Base-by-base conservation (phyloP, 75 land plant genomes). In the Pinus taeda region DNA sequence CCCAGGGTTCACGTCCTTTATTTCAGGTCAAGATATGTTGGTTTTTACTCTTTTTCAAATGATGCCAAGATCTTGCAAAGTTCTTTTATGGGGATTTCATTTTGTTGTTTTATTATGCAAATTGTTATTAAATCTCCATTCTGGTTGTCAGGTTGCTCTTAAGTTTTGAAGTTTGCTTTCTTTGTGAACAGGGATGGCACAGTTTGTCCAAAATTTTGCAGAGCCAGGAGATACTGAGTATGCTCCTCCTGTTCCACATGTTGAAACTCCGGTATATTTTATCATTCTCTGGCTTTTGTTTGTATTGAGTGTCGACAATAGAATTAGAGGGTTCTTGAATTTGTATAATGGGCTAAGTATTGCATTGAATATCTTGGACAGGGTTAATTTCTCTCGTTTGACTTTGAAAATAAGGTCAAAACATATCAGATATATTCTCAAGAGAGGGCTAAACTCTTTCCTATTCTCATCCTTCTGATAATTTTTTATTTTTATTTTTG, bases 141-240 rank as follows among this genome's bases (percentile, higher is more conserved):
- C 22, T 22, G 63, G 24, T 7, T 60, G 7, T 60, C 61, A 60
- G 61, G 21, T 18, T 18, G 18, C 20, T 18, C 6, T 21, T 5
- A 60, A 60, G 61, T 18, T 7, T 60, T 26, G 26, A 26, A 26
- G 26, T 26, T 26, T 26, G 26, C 26, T 26, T 26, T 26, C 26
- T 26, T 26, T 26, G 26, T 26, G 26, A 26, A 26, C 26, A 26
- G 26, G 26, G 42, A 96, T 96, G 83, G 97, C 87, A 20, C 95
- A 94, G 72, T 92, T 89, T 83, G 99, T 90, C 30, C 79, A 77
- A 57, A 71, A 90, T 9, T 96, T 96, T 89, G 97, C 93, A 30
- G 95, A 96, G 76, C 95, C 93, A 36, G 93, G 90, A 53, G 95
- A 92, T 69, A 86, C 91, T 39, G 93, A 92, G 37, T 96, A 96